Evolutionary conservation across 2,329 filamentous ascomycete species (phyloP).

Genomic region (Alternaria solani): DNA sequence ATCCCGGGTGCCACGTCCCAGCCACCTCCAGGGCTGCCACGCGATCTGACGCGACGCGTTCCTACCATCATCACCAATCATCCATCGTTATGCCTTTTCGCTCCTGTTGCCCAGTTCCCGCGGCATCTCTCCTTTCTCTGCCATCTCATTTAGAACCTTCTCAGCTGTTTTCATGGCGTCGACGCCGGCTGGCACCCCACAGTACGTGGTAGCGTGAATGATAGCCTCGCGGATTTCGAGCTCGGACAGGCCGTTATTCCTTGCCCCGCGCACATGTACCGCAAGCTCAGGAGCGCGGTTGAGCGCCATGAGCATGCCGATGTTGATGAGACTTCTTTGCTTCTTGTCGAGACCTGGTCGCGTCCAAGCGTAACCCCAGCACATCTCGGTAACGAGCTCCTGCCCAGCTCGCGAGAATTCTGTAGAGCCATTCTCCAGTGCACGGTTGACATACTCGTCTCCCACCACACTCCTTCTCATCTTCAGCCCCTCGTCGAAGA

Average conservation of each 20-base stretch:
- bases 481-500: constrained; percentile 68
- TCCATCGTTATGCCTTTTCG: constrained; percentile 31
- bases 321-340: constrained; percentile 68
- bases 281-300: constrained; percentile 67
- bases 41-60: background rate
- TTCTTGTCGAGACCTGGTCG: constrained; percentile 69
- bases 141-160: constrained; percentile 62
- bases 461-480: constrained; percentile 68
- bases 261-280: constrained; percentile 68
- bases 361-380: constrained; percentile 71
- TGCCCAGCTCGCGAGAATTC: constrained; percentile 69
- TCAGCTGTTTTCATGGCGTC: constrained; percentile 64
- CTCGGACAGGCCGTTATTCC: constrained; percentile 69
- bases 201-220: constrained; percentile 61
- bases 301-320: constrained; percentile 70
- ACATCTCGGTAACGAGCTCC: constrained; percentile 69
- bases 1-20: background rate
- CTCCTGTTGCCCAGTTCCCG: constrained; percentile 44
- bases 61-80: background rate
- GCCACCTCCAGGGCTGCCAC: background rate
- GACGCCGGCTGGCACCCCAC: constrained; percentile 63
- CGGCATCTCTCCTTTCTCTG: constrained; percentile 53
- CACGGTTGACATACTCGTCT: constrained; percentile 66
- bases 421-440: constrained; percentile 63
- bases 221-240: constrained; percentile 69